These are phyloP conservation scores for Plantago lanceolata DNA, from an alignment of 305 asterid species.

Conservation along the genomic window DNA sequence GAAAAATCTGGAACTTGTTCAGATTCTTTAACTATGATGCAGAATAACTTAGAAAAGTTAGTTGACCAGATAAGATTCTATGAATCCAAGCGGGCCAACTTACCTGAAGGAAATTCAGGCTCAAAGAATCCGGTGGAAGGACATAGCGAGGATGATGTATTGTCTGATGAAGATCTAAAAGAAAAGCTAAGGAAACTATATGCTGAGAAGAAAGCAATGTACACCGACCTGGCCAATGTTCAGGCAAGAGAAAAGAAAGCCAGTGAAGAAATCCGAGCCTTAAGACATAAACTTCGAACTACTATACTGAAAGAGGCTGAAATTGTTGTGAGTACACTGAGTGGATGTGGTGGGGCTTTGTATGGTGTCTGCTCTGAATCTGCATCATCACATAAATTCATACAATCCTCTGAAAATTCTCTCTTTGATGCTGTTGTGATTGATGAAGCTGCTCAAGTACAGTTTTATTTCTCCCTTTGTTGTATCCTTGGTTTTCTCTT, in stretches of 20 bases:
- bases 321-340: constrained; percentile 85
- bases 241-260: constrained; percentile 78
- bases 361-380: constrained; percentile 90
- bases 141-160: constrained; percentile 46
- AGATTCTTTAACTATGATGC: constrained; percentile 49
- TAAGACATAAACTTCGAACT: constrained; percentile 72
- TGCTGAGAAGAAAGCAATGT: constrained; percentile 61
- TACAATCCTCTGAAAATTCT: constrained; percentile 56
- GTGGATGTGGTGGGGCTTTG: constrained; percentile 98
- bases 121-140: constrained; percentile 42
- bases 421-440: constrained; percentile 95
- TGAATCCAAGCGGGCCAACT: constrained; percentile 75
- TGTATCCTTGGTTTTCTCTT: constrained; percentile 22
- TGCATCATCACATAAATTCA: constrained; percentile 63
- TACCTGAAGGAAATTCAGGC: constrained; percentile 52
- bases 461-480: constrained; percentile 18
- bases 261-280: constrained; percentile 76
- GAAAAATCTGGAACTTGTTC: constrained; percentile 38
- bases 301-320: constrained; percentile 91
- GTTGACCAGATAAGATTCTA: constrained; percentile 73
- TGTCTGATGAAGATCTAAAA: constrained; percentile 65
- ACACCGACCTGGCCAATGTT: constrained; percentile 63
- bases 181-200: constrained; percentile 67
- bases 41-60: constrained; percentile 75
- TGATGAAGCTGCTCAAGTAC: constrained; percentile 99